Evolutionary conservation across 2,329 filamentous ascomycete genomes (phyloP).

Genomic region (Zymoseptoria pseudotritici): DNA sequence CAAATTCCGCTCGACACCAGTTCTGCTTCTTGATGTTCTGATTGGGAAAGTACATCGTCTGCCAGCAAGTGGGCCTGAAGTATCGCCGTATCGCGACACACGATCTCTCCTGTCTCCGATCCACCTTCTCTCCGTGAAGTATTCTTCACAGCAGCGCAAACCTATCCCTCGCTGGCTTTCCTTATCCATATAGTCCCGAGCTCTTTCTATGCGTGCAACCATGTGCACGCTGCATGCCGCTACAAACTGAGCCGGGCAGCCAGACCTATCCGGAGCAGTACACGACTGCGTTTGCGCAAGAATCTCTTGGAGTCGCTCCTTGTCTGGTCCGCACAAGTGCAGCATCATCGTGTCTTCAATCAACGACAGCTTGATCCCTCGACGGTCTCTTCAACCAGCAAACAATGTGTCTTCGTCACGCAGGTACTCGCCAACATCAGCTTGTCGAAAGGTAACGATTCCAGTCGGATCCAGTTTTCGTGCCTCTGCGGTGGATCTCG

Average conservation of each 20-base stretch:
- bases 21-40: not conserved
- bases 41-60: not conserved
- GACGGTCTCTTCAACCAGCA: not conserved
- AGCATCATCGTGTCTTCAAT: not conserved
- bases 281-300: constrained; percentile 43
- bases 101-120: not conserved
- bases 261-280: not conserved
- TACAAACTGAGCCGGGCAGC: not conserved
- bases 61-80: not conserved
- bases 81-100: not conserved
- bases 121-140: not conserved
- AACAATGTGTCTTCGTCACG: constrained; percentile 67
- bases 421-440: constrained; percentile 90
- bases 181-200: not conserved
- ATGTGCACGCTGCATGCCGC: not conserved
- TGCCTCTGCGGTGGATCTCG: constrained; percentile 77
- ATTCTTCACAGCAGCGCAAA: too few species aligned
- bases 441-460: constrained; percentile 82
- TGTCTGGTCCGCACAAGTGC: not conserved
- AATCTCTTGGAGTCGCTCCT: constrained; percentile 54
- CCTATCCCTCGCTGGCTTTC: not conserved
- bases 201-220: not conserved
- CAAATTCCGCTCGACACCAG: not conserved
- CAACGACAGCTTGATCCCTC: not conserved
- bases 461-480: constrained; percentile 82